Percentiles rank a stretch among this genome's conserved stretches.
Conservation (phyloP, 345 rosid genomes). For the Eucalyptus guilfoylei region DNA sequence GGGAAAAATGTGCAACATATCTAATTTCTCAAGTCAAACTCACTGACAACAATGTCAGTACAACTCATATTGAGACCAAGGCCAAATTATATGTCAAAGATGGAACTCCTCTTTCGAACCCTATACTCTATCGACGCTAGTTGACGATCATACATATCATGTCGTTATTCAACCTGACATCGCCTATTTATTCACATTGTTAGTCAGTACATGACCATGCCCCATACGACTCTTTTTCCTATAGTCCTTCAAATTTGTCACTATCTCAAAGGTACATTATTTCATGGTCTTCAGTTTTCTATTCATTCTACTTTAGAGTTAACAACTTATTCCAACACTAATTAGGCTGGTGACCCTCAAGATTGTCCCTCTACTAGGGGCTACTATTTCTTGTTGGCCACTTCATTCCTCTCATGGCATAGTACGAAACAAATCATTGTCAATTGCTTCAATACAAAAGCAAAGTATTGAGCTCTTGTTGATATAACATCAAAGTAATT, state of each 20-base stretch:
- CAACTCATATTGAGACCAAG: neutral
- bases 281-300: too few species aligned
- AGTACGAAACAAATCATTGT: neutral
- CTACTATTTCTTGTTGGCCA: neutral
- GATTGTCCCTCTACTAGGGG: neutral
- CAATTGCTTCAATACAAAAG: neutral
- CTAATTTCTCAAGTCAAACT: neutral
- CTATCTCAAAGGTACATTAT: too few species aligned
- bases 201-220: neutral
- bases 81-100: neutral
- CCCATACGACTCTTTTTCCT: neutral
- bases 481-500: neutral
- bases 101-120: neutral
- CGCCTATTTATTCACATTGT: neutral
- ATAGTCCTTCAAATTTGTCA: too few species aligned
- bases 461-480: neutral
- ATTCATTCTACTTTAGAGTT: neutral
- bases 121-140: neutral
- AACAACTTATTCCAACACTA: rapidly evolving
- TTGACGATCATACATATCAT: neutral
- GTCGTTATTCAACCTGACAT: neutral
- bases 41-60: neutral
- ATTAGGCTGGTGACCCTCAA: neutral
- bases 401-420: neutral
- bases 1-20: neutral